These are phyloP conservation scores for Penicillium subrubescens DNA, from an alignment of 495 filamentous ascomycete genomes.

Conservation along the genomic window DNA sequence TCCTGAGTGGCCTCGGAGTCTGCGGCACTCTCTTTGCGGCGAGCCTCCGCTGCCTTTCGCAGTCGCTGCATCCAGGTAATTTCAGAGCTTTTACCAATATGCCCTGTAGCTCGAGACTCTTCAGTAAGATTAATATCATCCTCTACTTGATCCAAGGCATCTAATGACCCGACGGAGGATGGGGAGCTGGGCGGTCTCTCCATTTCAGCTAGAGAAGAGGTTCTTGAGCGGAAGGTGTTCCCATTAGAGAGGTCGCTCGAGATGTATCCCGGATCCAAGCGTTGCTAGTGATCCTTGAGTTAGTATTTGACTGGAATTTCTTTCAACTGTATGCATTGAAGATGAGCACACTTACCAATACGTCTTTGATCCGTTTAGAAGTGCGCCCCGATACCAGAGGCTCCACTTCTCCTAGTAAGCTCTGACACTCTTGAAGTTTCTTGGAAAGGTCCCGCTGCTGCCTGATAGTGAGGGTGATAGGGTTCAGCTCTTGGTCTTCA, in stretches of 20 bases:
- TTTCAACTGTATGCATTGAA: not conserved
- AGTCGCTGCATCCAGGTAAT: conserved; percentile 60
- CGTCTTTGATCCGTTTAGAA: conserved; percentile 27
- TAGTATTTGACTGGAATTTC: not conserved
- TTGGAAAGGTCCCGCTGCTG: conserved; percentile 39
- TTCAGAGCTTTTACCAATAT: conserved; percentile 62
- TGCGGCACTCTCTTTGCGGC: conserved; percentile 16
- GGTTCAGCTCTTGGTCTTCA: not conserved
- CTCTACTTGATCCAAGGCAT: conserved; percentile 55
- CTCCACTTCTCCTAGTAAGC: conserved; percentile 38
- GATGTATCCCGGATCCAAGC: not conserved
- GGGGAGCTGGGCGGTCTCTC: conserved; percentile 19
- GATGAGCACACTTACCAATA: conserved; percentile 37
- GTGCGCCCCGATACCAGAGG: conserved; percentile 25
- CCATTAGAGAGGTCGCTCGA: not conserved
- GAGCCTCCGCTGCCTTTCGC: conserved; percentile 6
- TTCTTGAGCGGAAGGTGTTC: not conserved
- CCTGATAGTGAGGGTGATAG: conserved; percentile 20
- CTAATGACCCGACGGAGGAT: conserved; percentile 57
- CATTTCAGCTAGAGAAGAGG: not conserved
- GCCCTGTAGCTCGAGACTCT: conserved; percentile 51
- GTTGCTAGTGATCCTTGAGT: not conserved
- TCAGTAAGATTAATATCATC: conserved; percentile 56
- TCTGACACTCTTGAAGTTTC: conserved; percentile 50
- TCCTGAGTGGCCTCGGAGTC: conserved; percentile 12